Base-by-base conservation (phyloP, 169 alveolate genomes). In the Plasmodium coatneyi region DNA sequence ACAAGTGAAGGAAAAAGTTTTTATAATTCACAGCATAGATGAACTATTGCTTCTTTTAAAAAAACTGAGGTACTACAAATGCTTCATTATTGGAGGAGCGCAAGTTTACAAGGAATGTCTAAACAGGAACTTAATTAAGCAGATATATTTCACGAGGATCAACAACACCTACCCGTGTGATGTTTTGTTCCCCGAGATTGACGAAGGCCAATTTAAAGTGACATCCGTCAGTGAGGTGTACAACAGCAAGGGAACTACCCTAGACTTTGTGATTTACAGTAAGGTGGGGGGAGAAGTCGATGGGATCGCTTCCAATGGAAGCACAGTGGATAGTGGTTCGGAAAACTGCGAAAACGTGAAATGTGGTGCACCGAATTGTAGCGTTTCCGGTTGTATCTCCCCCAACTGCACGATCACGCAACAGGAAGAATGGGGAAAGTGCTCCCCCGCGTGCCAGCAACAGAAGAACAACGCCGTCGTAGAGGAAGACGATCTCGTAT, bases 11-110 rank as follows among this genome's bases (percentile, higher is more conserved):
- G 96, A 92, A 3, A 97, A 96, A 28, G 95, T 93, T 52, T 66
- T 84, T 30, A 91, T 96, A 25, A 92, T 83, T 70, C 32, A 80
- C 28, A 92, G 94, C 34, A 46, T 97, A 28, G 95, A 91, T 5
- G 96, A 92, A 4, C 95, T 98, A 5, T 39, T 97, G 19, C 54
- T 83, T 28, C 43, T 72, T 4, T 46, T 95, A 54, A 91, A 91
- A 22, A 41, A 71, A 16, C 95, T 93, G 14, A 80, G 80, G n/a
- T 80, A 89, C 60, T 83, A 96, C 93, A 96, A 96, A 90, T 95
- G 96, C 30, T 96, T 96, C 82, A 92, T 97, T 32, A 78, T 97
- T 36, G 99, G 99, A 19, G 99, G 99, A 5, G 95, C 98, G 9
- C 46, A 83, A 10, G 89, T 98, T 3, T 97, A 96, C 80, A 92